A percentile compares a stretch with the other conserved stretches of the same genome.
Conservation (phyloP, 2,329 filamentous ascomycete genomes). For the Curvularia eragrostidis region DNA sequence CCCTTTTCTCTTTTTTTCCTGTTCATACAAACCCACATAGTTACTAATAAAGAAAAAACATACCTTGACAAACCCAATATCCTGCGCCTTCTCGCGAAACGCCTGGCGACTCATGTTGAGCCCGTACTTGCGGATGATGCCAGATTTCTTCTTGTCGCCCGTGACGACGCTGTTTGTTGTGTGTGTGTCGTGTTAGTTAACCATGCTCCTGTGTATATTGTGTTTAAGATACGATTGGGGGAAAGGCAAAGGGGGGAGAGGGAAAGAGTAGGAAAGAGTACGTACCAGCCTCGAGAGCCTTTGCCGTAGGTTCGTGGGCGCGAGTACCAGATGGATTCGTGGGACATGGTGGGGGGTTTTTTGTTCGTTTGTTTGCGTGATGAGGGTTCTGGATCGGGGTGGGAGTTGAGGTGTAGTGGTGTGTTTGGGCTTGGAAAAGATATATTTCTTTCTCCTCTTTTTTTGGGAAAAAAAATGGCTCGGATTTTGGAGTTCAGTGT, state of each 20-base stretch:
- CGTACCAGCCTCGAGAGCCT: conserved; percentile 86
- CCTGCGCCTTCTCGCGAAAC: conserved; percentile 70
- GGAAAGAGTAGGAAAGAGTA: not conserved
- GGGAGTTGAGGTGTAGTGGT: no score
- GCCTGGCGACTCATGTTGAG: conserved; percentile 77
- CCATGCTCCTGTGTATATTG: not conserved
- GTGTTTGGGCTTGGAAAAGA: not conserved
- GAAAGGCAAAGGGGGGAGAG: not conserved
- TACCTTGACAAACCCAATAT: conserved; percentile 73
- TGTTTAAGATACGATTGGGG: no score
- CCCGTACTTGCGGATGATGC: conserved; percentile 99
- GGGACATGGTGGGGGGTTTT: conserved; percentile 36
- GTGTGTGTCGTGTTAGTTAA: not conserved
- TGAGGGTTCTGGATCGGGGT: not conserved
- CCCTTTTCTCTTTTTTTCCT: not conserved
- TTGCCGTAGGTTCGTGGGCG: conserved; percentile 96
- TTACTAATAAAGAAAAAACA: not conserved
- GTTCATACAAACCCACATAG: no score
- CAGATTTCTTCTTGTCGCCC: conserved; percentile 61
- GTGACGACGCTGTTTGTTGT: conserved; percentile 31
- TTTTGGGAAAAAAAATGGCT: not conserved
- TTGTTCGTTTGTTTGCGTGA: not conserved
- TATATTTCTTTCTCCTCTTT: not conserved
- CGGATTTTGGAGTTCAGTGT: not conserved
- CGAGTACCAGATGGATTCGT: conserved; percentile 82